Evolutionary conservation across 2,329 filamentous ascomycete genomes (phyloP).

Genomic region (Fusarium tricinctum): DNA sequence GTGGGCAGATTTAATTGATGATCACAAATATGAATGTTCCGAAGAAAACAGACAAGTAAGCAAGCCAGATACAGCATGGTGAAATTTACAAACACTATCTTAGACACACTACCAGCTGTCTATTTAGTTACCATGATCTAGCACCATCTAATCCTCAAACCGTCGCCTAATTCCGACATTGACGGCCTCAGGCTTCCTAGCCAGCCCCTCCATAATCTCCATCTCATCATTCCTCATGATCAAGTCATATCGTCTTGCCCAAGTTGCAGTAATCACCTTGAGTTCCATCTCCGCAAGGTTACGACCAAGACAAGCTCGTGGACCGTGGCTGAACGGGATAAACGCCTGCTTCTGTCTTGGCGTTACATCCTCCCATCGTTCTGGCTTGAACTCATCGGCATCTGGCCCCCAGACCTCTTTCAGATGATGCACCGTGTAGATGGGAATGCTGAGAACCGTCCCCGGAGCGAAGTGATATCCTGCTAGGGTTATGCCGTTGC

Average conservation of each 20-base stretch:
- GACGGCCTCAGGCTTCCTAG: constrained; percentile 4
- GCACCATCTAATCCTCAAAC: neutral
- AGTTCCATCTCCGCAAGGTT: constrained; percentile 6
- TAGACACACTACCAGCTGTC: neutral
- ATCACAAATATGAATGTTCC: too few relatives aligned
- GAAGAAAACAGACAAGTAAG: too few relatives aligned
- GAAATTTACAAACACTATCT: neutral
- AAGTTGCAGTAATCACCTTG: neutral
- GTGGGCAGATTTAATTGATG: too few relatives aligned
- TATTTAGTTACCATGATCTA: neutral
- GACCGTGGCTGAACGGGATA: constrained; percentile 8
- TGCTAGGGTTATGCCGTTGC: neutral
- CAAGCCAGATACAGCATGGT: too few relatives aligned
- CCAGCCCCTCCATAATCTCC: constrained; percentile 2
- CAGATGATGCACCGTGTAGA: constrained; percentile 1
- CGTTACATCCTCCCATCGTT: constrained; percentile 10
- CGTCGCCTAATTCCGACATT: neutral
- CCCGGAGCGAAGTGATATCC: constrained; percentile 9
- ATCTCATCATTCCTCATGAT: neutral
- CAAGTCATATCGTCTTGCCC: neutral
- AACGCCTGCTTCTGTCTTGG: constrained; percentile 2
- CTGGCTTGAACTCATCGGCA: neutral
- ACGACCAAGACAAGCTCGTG: neutral
- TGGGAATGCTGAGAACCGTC: constrained; percentile 3
- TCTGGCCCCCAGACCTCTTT: constrained; percentile 8